Base-by-base conservation (phyloP, 2,329 filamentous ascomycete species). In the Cytospora mali region DNA sequence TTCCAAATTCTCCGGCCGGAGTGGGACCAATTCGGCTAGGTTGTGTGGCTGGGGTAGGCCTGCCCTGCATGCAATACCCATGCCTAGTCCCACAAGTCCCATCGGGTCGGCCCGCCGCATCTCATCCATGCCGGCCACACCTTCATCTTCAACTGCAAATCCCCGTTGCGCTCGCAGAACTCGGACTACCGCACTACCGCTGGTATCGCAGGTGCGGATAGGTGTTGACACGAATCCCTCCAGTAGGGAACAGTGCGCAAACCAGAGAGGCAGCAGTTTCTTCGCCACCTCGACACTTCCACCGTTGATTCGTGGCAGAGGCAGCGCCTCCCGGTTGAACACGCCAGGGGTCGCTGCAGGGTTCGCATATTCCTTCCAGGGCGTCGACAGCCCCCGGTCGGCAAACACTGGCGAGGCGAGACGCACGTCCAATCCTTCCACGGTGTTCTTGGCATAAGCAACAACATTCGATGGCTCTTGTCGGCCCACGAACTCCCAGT, bases 41-140 rank as follows among this genome's bases (percentile, higher is more conserved):
- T 25, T 3, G 11, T 25, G 46, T 25, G 46, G n/a, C 18, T 23
- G n/a, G 10, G 46, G 9, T 4, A 23, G 46, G 14, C 46, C 46
- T 11, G 52, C 33, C 9, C 23, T 55, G 31, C 52, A 16, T 25
- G 31, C 9, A 14, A 55, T 35, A 11, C 39, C 33, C 27, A 55
- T 28, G n/a, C 52, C 52, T 10, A 55, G 14, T 4, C 21, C 52
- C 27, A 55, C 52, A 28, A 55, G 29, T 10, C 52, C 31, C n/a
- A 33, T 29, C n/a, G 27, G 23, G n/a, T 29, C 33, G 25, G 31
- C 27, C 18, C 52, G 52, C 33, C 31, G 28, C 52, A 55, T 55
- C 54, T 56, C 54, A 25, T 56, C 54, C 54, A 56, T 56, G n/a
- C 54, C 31, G 7, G 54, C 54, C 11, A 56, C 33, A 11, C n/a